phyloP scores from a whole-genome alignment of 345 rosid genomes.

The Rhodomyrtus tomentosa region DNA sequence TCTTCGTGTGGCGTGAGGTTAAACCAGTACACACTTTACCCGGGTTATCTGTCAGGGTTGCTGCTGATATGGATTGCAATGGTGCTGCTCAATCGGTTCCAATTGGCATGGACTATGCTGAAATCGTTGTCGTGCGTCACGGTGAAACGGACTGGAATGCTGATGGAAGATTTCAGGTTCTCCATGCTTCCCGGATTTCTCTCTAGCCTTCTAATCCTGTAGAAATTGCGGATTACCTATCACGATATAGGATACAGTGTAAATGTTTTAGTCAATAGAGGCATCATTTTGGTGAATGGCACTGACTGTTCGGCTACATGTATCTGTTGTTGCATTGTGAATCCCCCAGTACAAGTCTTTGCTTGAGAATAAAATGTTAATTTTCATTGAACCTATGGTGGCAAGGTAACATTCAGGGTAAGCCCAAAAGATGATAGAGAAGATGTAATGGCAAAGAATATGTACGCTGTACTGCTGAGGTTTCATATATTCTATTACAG shows the following conservation, averaged over 20 bases:
- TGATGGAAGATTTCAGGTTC: slow-evolving; percentile 65
- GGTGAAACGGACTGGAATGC: slow-evolving; percentile 87
- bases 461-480: background rate
- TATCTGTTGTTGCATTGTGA: background rate
- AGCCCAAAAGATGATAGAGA: background rate
- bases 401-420: background rate
- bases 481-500: background rate
- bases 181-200: background rate
- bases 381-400: background rate
- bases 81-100: slow-evolving; percentile 10
- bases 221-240: background rate
- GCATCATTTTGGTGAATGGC: background rate
- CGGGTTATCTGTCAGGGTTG: background rate
- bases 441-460: background rate
- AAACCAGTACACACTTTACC: background rate
- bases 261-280: background rate
- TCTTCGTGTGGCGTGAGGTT: background rate
- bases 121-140: slow-evolving; percentile 72
- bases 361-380: background rate
- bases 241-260: background rate
- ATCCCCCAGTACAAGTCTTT: background rate
- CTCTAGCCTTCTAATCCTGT: background rate
- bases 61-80: background rate
- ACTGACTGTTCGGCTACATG: background rate
- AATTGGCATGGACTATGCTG: slow-evolving; percentile 20